A percentile compares a stretch with the other conserved stretches of the same genome.
Conservation (phyloP, 345 rosid species). For the Ailanthus altissimus region DNA sequence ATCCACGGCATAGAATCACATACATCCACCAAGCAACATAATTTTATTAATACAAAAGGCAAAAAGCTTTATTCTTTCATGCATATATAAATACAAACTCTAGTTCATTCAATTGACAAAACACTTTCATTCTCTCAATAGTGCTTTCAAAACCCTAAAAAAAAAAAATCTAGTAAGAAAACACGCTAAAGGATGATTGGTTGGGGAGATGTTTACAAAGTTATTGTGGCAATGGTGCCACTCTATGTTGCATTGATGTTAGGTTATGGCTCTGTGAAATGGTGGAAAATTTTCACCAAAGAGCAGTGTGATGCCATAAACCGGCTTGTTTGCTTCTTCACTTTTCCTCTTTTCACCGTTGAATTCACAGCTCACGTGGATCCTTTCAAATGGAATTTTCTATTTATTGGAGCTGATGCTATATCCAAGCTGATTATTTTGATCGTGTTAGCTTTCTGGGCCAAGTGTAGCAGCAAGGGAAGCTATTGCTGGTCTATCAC, state of each 20-base stretch:
- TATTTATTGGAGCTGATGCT: conserved; percentile 60
- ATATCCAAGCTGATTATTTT: conserved; percentile 67
- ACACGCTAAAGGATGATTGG: conserved; percentile 51
- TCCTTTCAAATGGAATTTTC: conserved; percentile 74
- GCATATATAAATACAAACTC: conserved; percentile 8
- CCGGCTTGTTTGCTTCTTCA: conserved; percentile 77
- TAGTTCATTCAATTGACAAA: neutral
- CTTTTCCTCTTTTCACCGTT: conserved; percentile 74
- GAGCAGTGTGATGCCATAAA: conserved; percentile 85
- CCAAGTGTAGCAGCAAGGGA: conserved; percentile 58
- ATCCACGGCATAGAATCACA: conserved; percentile 18
- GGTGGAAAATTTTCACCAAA: conserved; percentile 76
- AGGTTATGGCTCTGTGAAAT: conserved; percentile 84
- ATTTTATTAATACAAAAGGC: neutral
- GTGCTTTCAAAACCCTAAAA: neutral
- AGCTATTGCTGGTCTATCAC: conserved; percentile 86
- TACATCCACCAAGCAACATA: conserved; percentile 19
- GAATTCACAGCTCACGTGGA: conserved; percentile 72
- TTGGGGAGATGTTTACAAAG: conserved; percentile 79
- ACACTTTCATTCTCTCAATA: neutral
- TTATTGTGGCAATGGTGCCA: conserved; percentile 75
- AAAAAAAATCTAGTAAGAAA: neutral
- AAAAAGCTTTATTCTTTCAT: conserved; percentile 8
- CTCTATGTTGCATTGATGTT: conserved; percentile 71
- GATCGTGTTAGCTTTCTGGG: conserved; percentile 59